Evolutionary conservation across 1,139 yeast species (phyloP).

Genomic region (Barnettozyma hawaiiensis): DNA sequence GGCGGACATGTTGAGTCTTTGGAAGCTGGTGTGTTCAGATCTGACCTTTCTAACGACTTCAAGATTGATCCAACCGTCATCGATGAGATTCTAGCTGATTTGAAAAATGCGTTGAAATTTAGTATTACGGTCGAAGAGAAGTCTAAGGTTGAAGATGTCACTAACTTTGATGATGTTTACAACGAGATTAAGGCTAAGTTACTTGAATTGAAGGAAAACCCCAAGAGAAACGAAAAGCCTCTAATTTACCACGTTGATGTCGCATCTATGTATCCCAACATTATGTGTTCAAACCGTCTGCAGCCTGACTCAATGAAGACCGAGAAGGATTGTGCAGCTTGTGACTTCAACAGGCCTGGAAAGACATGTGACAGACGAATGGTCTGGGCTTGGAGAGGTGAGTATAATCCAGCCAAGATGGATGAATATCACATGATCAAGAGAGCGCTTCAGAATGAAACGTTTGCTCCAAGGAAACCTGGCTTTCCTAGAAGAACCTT

Average conservation of each 20-base stretch:
- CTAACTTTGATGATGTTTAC: constrained; percentile 71
- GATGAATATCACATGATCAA: constrained; percentile 90
- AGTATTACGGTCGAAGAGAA: constrained; percentile 81
- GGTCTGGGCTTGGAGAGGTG: constrained; percentile 99
- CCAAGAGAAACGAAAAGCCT: constrained; percentile 70
- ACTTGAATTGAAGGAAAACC: constrained; percentile 51
- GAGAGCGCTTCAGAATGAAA: constrained; percentile 73
- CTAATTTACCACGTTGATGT: constrained; percentile 96
- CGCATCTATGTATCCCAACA: constrained; percentile 98
- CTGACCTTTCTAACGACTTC: constrained; percentile 76
- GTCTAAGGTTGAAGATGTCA: constrained; percentile 65
- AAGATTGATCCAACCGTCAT: constrained; percentile 75
- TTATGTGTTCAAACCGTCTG: constrained; percentile 93
- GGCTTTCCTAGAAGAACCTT: constrained; percentile 55
- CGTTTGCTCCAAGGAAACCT: constrained; percentile 60
- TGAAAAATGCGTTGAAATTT: constrained; percentile 74
- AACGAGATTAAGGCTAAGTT: constrained; percentile 51
- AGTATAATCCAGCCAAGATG: constrained; percentile 84
- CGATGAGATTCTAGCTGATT: constrained; percentile 69
- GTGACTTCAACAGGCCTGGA: constrained; percentile 96
- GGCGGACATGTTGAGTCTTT: constrained; percentile 98
- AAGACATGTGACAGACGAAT: constrained; percentile 86
- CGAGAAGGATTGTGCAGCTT: constrained; percentile 94
- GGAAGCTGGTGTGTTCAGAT: constrained; percentile 96
- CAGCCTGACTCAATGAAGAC: constrained; percentile 98